Evolutionary conservation across 768 basidiomycete species (phyloP), one percentile per base, ranked within the genome.

Genomic region (Boletus reticuloceps): DNA sequence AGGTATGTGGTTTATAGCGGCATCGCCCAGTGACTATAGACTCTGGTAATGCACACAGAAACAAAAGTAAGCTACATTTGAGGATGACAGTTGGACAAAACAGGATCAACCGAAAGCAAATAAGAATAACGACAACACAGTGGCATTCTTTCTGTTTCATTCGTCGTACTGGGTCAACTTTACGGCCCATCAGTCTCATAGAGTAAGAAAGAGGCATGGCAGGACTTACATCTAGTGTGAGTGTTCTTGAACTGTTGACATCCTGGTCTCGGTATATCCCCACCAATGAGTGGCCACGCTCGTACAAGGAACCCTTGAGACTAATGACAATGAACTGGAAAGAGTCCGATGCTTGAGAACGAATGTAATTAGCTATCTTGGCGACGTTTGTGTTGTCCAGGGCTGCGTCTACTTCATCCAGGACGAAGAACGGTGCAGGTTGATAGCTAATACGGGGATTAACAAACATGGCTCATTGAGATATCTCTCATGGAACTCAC

Each of bases 301-400:
- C 94, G 63, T 95, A 96, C 58, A 98, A 72, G 1, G 94, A 92
- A 41, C 88, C 89, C 72, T 98, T 98, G 69, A 98, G 78, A 69
- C 93, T 94, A 77, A 99, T 99, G 53, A 98, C 95, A 54, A 99
- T 84, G 70, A 98, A 98, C 70, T 98, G 95, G 80, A 98, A 96
- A 2, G 77, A 71, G 43, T 86, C 82, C 0, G 91, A 91, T 4
- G 94, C 86, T 59, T 95, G 92, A 13, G 81, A 74, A 4, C 90
- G 83, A 61, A 97, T 94, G 67, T 98, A 99, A 59, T 90, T 89
- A 13, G 96, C 96, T 34, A 98, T 85, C 69, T 94, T 93, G 37
- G 92, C 91, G 4, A 98, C 96, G 61, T 99, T 98, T n/a, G 94
- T 97, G 69, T 98, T 96, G 74, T 98, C 96, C 39, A 98, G 79